Base-by-base conservation (phyloP, 257 asterid genomes). In the Penstemon barbatus region DNA sequence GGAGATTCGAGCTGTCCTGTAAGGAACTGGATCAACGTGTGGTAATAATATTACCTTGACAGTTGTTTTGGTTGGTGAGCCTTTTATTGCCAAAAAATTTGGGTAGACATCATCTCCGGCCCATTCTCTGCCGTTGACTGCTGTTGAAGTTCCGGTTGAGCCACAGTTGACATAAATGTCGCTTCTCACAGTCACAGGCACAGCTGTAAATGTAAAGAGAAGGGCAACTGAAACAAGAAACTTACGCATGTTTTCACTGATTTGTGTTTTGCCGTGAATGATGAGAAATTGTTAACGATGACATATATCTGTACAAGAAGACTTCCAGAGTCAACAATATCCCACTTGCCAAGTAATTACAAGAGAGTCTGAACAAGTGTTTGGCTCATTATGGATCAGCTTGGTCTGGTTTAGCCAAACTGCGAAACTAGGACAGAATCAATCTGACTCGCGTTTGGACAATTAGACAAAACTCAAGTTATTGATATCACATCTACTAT, bases 131-230 rank as follows among this genome's bases (percentile, higher is more conserved):
- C 78, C 78, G 19, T 18, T 5, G 56, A 61, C 46, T 5, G 75
- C 7, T 19, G 74, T 44, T 55, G 82, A 54, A 60, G 75, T 18
- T 5, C 78, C 57, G 46, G 69, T 41, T 13, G 83, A 79, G 63
- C 83, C 85, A 73, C 83, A 81, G 60, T 72, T 70, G 73, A 81
- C 75, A 0, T 76, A 78, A 49, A 81, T 68, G 18, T 45, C 75
- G 13, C 68, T 63, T 57, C 19, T 50, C 1, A 63, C n/a, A 19
- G 66, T 38, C 6, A 58, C 42, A 41, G 8, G n/a, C 2, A 41
- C 50, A 38, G 61, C 70, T 33, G 56, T 46, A 0, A 54, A 6
- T 12, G 64, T 33, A 12, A 53, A 68, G 45, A 70, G 45, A 15
- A 18, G 36, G 55, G 55, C 12, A 62, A 40, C 19, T 33, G 50